Evolutionary conservation across 345 rosid genomes (phyloP), one percentile per base, ranked within the genome.

Genomic region (Salix koriyanagi): DNA sequence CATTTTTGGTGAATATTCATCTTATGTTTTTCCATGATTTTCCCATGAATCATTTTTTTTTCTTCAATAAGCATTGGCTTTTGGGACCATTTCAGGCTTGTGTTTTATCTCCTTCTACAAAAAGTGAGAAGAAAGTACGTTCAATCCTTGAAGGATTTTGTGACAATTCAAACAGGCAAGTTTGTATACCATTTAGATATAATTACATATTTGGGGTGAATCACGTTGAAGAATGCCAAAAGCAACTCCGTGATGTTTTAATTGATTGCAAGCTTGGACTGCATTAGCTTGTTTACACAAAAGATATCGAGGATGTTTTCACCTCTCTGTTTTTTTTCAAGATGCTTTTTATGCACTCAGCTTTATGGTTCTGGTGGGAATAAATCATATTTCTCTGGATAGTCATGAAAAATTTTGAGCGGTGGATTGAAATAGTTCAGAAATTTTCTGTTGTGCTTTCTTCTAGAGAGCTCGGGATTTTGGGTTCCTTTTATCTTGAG

Each of bases 101-200:
- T 73, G 98, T 94, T 83, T 86, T 96, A 73, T 80, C 97, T 81
- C 99, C 98, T 42, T 79, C 94, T 42, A 73, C 67, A 26, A 96
- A 94, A 84, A 70, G 96, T 72, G 98, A 96, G 87, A 93, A 93
- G 92, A 96, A 96, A 91, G 93, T 92, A 34, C 92, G 97, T 21
- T 83, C 96, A 67, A 91, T 96, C 77, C 97, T 96, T 76, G 98
- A 96, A 85, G 91, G 88, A 61, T 52, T 90, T 79, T 90, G 85
- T n/a, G 94, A 87, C 78, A 83, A 84, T 76, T 76, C 92, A 73
- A 89, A 92, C 90, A 92, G 99, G 99, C 83, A 87, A 87, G 90
- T 83, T 26, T 12, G 5, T 46, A 11, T 21, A 36, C 50, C 25
- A 39, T 72, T 30, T 52, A 50, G 26, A 48, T 71, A 34, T 68